Percentiles rank a stretch among this genome's conserved stretches.
Conservation (phyloP, 1,284 basidiomycete species). For the Sporisorium graminicola region DNA sequence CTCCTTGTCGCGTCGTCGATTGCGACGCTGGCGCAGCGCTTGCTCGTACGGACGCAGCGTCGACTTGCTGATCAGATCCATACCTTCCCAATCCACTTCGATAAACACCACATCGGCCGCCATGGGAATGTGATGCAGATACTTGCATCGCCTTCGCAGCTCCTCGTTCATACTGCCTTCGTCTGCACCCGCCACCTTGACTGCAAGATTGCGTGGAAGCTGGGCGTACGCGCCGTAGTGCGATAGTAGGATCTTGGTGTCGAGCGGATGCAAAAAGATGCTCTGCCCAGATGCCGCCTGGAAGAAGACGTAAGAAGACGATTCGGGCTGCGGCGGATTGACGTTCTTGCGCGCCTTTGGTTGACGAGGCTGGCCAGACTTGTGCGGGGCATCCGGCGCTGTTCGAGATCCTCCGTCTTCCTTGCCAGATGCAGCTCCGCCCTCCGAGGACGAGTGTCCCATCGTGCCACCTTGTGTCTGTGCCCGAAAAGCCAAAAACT, state of each 20-base stretch:
- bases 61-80: constrained; percentile 50
- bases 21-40: constrained; percentile 56
- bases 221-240: constrained; percentile 85
- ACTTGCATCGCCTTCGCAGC: constrained; percentile 92
- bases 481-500: constrained; percentile 39
- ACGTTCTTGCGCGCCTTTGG: constrained; percentile 50
- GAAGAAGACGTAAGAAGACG: constrained; percentile 84
- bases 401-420: constrained; percentile 7
- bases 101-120: constrained; percentile 94
- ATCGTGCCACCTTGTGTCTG: constrained; percentile 37
- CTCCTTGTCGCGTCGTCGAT: constrained; percentile 57
- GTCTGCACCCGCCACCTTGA: constrained; percentile 82
- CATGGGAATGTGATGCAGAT: constrained; percentile 90
- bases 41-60: constrained; percentile 62
- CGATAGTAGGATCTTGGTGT: constrained; percentile 90
- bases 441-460: constrained; percentile 11
- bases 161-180: constrained; percentile 84
- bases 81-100: constrained; percentile 78
- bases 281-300: constrained; percentile 92
- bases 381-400: constrained; percentile 6
- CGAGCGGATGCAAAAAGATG: constrained; percentile 92
- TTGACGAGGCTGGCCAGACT: constrained; percentile 6
- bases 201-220: constrained; percentile 84
- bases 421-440: neutral
- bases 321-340: constrained; percentile 63